Conservation (phyloP, 2,329 filamentous ascomycete species). For the Chaetomium sp. region DNA sequence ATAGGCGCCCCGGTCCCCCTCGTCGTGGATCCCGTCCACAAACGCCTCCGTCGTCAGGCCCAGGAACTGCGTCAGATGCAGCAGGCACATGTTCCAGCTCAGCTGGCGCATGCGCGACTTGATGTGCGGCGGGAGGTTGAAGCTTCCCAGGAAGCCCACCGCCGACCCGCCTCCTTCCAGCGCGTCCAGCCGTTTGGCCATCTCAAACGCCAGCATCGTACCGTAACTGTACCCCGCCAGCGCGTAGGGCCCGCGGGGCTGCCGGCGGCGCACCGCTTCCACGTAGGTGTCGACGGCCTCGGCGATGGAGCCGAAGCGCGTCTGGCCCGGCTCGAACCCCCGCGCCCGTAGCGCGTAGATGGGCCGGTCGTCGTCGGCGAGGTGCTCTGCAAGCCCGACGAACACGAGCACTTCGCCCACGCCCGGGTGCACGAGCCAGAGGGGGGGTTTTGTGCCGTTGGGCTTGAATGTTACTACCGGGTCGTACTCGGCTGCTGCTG, state of each 20-base stretch:
- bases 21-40: background rate
- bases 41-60: constrained; percentile 25
- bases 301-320: constrained; percentile 41
- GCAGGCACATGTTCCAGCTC: constrained; percentile 35
- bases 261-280: constrained; percentile 23
- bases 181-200: constrained; percentile 48
- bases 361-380: constrained; percentile 42
- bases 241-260: constrained; percentile 54
- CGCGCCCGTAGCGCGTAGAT: constrained; percentile 50
- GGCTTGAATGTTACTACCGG: constrained; percentile 42
- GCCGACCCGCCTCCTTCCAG: constrained; percentile 32
- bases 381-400: constrained; percentile 41
- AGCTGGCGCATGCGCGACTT: constrained; percentile 46
- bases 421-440: constrained; percentile 48
- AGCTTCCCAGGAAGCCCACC: constrained; percentile 48
- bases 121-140: constrained; percentile 54
- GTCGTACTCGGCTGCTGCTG: constrained; percentile 37
- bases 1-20: background rate
- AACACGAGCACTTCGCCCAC: constrained; percentile 48
- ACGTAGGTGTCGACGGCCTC: constrained; percentile 47
- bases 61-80: background rate
- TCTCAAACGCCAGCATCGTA: constrained; percentile 53
- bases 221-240: constrained; percentile 56
- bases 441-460: constrained; percentile 40
- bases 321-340: constrained; percentile 47